Base-by-base conservation (phyloP, 2,329 filamentous ascomycete genomes). In the Claviceps sp. region DNA sequence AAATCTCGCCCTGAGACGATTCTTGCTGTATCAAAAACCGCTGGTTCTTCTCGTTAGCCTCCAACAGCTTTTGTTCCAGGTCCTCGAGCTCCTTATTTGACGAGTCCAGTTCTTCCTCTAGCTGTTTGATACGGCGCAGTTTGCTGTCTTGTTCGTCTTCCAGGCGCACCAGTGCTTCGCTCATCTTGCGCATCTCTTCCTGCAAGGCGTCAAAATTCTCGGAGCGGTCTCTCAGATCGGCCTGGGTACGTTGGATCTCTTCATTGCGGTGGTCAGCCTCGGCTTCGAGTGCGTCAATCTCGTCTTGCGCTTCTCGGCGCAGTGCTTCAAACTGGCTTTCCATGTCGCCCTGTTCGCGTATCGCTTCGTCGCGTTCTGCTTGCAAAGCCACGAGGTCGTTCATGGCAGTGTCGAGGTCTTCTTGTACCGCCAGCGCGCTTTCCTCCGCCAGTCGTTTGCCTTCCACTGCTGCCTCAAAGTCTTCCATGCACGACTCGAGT, bases 171-270 rank as follows among this genome's bases (percentile, higher is more conserved):
- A 97, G 77, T 22, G 85, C 85, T 59, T 95, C 89, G 61, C 87
- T 94, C 68, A 96, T 85, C 59, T 84, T 85, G 56, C 90, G 86
- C 84, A 98, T 93, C 73, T 97, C 93, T 54, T 85, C 82, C 63
- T 97, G 91, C 50, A 98, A 71, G n/a, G 88, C 87, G 57, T 85
- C 82, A 66, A 96, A 91, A 64, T 93, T 94, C 62, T 97, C 90
- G 13, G 82, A 82, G 50, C 85, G 81, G 56, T 87, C 85, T 55
- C 81, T 79, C 14, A 95, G 70, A 42, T 93, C 87, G 14, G 79
- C 74, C 53, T 85, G 78, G 26, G 93, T 69, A 14, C 81, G 79
- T 57, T 85, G 77, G 43, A 84, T 80, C 58, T 91, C 86, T 5
- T 82, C 78, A 45, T 80, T 79, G 55, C 85, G 84, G 61, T 85